phyloP scores from a whole-genome alignment of 192 early-diverging fungal species.

The Powellomyces hirtus region DNA sequence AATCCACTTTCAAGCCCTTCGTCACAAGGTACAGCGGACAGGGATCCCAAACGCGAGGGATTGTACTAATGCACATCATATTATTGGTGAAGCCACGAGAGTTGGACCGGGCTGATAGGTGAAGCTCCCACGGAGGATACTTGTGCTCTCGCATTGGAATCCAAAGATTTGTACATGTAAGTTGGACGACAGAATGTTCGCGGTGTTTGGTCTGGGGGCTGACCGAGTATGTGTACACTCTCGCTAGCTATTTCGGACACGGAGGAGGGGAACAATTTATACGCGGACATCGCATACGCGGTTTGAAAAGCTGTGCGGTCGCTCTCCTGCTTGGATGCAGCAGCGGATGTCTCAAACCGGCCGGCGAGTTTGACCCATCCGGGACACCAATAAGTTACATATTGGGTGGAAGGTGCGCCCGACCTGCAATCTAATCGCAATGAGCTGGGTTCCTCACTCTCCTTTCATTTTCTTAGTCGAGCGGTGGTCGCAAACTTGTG shows the following conservation, averaged over 20 bases:
- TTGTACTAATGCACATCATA: too few relatives aligned
- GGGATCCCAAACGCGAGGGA: too few relatives aligned
- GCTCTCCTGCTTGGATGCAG: slow-evolving; percentile 92
- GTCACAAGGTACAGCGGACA: slow-evolving; percentile 15
- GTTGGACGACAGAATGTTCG: neutral
- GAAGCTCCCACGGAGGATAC: slow-evolving; percentile 66
- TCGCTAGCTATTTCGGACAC: slow-evolving; percentile 86
- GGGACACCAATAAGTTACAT: slow-evolving; percentile 85
- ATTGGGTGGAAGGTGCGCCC: slow-evolving; percentile 69
- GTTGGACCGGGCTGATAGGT: slow-evolving; percentile 75
- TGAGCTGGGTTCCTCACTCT: neutral
- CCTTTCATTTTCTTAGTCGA: slow-evolving; percentile 46
- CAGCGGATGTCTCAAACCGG: slow-evolving; percentile 70
- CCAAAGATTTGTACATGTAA: slow-evolving; percentile 65
- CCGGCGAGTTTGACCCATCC: slow-evolving; percentile 86
- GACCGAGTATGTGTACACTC: too few relatives aligned
- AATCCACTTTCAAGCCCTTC: slow-evolving; percentile 65
- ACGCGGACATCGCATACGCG: slow-evolving; percentile 60
- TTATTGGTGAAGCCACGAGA: too few relatives aligned
- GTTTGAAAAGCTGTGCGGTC: slow-evolving; percentile 69
- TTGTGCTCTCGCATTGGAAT: slow-evolving; percentile 53
- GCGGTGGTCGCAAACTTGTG: slow-evolving; percentile 91
- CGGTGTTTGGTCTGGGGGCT: too few relatives aligned
- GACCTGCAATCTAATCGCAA: neutral
- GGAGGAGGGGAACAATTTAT: slow-evolving; percentile 87